A percentile compares a stretch with the other conserved stretches of the same genome.
These are phyloP conservation scores for Alternaria angustiovoidea DNA, from an alignment of 2,329 filamentous ascomycete species.

Conservation along the genomic window DNA sequence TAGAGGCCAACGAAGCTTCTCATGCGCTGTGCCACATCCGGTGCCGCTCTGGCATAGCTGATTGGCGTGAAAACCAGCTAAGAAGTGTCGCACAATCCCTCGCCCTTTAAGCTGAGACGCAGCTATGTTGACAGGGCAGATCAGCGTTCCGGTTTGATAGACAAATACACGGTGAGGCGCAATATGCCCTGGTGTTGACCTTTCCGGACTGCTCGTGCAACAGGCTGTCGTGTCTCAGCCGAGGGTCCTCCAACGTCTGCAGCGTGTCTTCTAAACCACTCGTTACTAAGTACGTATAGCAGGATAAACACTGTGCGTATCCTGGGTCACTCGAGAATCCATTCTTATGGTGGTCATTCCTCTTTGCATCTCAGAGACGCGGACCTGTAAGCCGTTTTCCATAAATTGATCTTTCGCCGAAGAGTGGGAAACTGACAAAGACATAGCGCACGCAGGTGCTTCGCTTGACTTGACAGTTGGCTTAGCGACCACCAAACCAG, in stretches of 20 bases:
- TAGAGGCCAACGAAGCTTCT: conserved; percentile 5
- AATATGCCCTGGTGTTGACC: background rate
- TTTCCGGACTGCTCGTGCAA: background rate
- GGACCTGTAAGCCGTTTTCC: background rate
- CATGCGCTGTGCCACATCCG: conserved; percentile 7
- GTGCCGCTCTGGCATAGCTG: conserved; percentile 2
- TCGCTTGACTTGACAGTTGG: background rate
- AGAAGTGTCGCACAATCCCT: conserved; percentile 6
- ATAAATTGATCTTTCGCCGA: background rate
- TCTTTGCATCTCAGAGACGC: background rate
- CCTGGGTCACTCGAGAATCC: background rate
- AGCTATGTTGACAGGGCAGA: conserved; percentile 1
- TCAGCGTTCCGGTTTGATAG: background rate
- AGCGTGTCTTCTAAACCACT: background rate
- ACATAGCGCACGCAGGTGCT: conserved; percentile 4
- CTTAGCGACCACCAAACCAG: background rate
- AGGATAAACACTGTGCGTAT: conserved; percentile 1
- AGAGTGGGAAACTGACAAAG: background rate
- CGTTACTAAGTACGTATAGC: background rate
- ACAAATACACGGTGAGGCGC: background rate
- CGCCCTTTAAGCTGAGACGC: conserved; percentile 4
- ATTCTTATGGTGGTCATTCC: background rate
- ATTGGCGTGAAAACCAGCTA: conserved; percentile 4
- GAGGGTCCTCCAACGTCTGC: background rate
- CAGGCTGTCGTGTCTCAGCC: background rate